Base-by-base conservation (phyloP, 1,139 yeast genomes). In the Kodamaea alishanica region DNA sequence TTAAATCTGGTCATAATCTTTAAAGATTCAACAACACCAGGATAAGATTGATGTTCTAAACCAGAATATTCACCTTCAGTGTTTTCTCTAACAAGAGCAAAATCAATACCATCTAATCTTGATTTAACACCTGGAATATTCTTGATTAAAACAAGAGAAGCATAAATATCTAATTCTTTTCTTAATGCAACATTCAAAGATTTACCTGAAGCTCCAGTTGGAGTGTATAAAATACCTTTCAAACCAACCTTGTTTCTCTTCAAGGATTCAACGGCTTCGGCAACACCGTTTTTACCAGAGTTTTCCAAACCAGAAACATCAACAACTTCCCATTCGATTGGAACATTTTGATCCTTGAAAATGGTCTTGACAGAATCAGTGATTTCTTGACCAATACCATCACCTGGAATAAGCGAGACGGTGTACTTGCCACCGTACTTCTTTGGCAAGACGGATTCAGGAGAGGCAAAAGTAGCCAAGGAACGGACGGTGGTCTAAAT, bases 11-110 rank as follows among this genome's bases (percentile, higher is more conserved):
- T 90, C 76, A 90, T 85, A 66, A 92, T 86, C 76, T 92, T 92
- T 58, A 92, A 76, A 32, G 96, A 87, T 75, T 92, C 97, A 52
- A 92, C 97, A 50, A 90, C 96, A 67, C 97, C 98, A 51, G 96
- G 95, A 59, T 87, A 94, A 36, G 96, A 87, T 70, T 86, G 94
- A 72, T 92, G 97, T 76, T 92, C 98, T 60, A 92, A 78, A 57
- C 98, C 98, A 42, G 97, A 89, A 75, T 89, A 92, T 71, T 92
- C 98, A 74, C 97, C 97, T 73, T 92, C 97, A 51, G 78, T 77
- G 79, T 92, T 92, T 73, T 92, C 98, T 77, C 98, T 88, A 59
- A 92, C 95, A 51, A 92, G 77, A 35, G 90, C 97, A 63, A 90
- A 79, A 71, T 90, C 97, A 51, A 90, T 86, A 51, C 86, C 89